Evolutionary conservation across 371 early-diverging fungal species (phyloP).

Genomic region (Mortierella sp.): DNA sequence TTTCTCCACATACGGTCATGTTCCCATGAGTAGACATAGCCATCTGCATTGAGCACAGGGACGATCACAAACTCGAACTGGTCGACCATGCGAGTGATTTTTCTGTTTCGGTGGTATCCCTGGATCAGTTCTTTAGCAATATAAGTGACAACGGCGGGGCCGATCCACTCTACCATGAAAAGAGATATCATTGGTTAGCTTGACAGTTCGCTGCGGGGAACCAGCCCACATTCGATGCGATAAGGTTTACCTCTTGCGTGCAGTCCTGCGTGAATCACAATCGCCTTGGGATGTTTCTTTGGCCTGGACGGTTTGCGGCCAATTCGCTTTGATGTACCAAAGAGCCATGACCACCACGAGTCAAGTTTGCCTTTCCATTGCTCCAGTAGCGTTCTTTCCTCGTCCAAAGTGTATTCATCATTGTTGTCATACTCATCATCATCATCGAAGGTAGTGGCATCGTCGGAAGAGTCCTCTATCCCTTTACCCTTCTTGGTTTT

Average conservation of each 20-base stretch:
- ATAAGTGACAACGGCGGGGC: constrained; percentile 45
- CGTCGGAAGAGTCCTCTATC: neutral
- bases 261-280: constrained; percentile 48
- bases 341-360: constrained; percentile 36
- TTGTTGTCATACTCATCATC: constrained; percentile 9
- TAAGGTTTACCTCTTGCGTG: constrained; percentile 50
- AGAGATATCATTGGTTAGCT: no score
- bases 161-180: constrained; percentile 44
- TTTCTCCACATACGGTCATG: constrained; percentile 60
- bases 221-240: no score
- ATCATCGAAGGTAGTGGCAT: constrained; percentile 1
- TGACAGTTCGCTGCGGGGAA: no score
- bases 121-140: constrained; percentile 48
- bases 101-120: constrained; percentile 42
- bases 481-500: constrained; percentile 16
- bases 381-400: neutral
- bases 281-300: constrained; percentile 25
- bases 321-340: neutral
- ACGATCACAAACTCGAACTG: constrained; percentile 53
- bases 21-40: constrained; percentile 56
- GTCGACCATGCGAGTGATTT: constrained; percentile 41
- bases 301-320: constrained; percentile 34
- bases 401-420: neutral
- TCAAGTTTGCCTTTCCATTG: neutral
- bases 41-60: constrained; percentile 60